Evolutionary conservation across 257 asterid genomes (phyloP).

Genomic region (Rubia yunnanensis): DNA sequence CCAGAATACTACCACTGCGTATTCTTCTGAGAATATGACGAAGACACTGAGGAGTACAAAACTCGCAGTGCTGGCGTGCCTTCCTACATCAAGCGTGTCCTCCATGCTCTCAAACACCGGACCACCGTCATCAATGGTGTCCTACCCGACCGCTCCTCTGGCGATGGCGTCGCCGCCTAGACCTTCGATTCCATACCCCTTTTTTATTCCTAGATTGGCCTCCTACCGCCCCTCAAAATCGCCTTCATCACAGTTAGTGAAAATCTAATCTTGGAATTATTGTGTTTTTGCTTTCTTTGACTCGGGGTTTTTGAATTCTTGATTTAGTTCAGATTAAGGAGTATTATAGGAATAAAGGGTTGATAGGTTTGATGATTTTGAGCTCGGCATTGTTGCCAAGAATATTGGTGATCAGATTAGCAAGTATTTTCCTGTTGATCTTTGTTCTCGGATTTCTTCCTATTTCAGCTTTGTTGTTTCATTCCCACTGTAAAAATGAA

Average conservation of each 20-base stretch:
- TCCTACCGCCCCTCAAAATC: too few species aligned
- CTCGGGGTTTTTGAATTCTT: too few species aligned
- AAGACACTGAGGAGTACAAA: too few species aligned
- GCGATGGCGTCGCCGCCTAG: conserved; percentile 45
- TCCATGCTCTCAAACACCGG: conserved; percentile 80
- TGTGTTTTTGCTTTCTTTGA: background rate
- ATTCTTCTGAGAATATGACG: too few species aligned
- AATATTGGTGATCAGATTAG: conserved; percentile 84
- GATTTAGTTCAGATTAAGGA: conserved; percentile 89
- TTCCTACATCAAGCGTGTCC: conserved; percentile 85
- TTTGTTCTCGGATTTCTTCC: conserved; percentile 42
- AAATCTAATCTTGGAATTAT: conserved; percentile 3
- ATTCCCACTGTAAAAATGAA: too few species aligned
- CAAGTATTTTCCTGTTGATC: conserved; percentile 78
- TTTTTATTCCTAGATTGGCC: conserved; percentile 86
- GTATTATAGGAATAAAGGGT: conserved; percentile 60
- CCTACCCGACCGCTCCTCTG: conserved; percentile 67
- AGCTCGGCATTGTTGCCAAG: conserved; percentile 64
- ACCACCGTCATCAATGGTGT: conserved; percentile 79
- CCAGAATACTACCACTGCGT: too few species aligned
- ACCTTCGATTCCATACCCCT: conserved; percentile 80
- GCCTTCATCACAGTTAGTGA: too few species aligned
- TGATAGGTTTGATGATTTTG: conserved; percentile 71
- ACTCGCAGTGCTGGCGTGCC: too few species aligned
- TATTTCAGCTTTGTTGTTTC: background rate